Conservation (phyloP, 306 rosid genomes). For the Quercus parvula region DNA sequence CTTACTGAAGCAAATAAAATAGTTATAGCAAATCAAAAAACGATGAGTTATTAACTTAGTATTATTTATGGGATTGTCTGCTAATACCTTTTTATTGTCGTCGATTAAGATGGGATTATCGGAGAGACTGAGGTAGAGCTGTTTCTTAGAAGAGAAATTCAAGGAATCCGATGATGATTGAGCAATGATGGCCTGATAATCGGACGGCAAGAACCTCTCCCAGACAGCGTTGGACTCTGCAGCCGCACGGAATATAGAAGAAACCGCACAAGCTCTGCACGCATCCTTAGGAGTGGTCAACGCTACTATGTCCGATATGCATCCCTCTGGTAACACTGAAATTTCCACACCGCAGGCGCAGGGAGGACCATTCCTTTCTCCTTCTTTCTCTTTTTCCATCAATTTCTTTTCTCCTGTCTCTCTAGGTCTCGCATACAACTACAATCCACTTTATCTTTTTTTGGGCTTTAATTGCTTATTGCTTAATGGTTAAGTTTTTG, state of each 20-base stretch:
- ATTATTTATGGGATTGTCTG: no score
- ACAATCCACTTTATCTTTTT: no score
- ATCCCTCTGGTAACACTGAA: constrained; percentile 13
- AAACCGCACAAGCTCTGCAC: background rate
- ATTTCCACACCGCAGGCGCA: background rate
- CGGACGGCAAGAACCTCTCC: constrained; percentile 1
- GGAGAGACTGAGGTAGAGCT: constrained; percentile 3
- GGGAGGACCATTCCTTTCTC: no score
- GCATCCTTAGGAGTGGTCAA: constrained; percentile 10
- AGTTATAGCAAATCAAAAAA: no score
- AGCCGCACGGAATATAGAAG: constrained; percentile 8
- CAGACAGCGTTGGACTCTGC: constrained; percentile 9
- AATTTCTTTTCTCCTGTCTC: no score
- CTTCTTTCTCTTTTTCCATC: no score
- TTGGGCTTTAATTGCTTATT: no score
- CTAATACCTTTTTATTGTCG: background rate
- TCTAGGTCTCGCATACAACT: no score
- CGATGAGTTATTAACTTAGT: no score
- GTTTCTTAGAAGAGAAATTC: constrained; percentile 6
- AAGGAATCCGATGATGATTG: background rate
- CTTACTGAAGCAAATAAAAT: no score
- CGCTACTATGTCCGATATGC: background rate
- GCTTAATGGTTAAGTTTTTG: no score
- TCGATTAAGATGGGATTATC: constrained; percentile 9
- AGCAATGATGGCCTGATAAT: constrained; percentile 4